Base-by-base conservation (phyloP, 176 grass and related monocot genomes). In the Pontederia paniculata region DNA sequence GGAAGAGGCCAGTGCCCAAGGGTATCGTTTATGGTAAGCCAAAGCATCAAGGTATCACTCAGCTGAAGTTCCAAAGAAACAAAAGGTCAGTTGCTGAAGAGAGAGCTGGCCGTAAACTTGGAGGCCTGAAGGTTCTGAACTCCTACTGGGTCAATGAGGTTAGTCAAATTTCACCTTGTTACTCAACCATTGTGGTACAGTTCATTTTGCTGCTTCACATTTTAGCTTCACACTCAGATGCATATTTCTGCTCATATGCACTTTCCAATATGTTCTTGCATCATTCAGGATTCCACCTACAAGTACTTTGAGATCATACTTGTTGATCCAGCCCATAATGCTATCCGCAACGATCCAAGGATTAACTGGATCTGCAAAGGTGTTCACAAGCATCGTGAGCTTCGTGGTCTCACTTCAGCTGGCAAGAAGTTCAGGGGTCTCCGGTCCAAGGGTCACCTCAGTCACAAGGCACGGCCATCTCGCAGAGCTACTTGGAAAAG, bases 311-410 rank as follows among this genome's bases (percentile, higher is more conserved):
- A 55, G 52, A 18, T 23, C 9, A 23, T 55, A 18, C 52, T 23
- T 55, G 10, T 23, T 4, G 52, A 55, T 25, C 16, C 52, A 4
- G 17, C 52, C 17, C 52, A 55, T 21, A 55, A 22, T 25, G 52
- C 52, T 10, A 55, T 55, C 1, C 19, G 52, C 19, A 55, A 55
- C 9, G 52, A 55, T 21, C 52, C 52, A 4, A 55, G 52, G 10
- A 55, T 55, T 21, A 55, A 55, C 52, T 55, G 52, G 52, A 55
- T 55, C 19, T 23, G 52, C 52, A 55, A 55, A 18, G 52, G 52
- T 22, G 52, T 25, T 1, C 52, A 55, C 18, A 55, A 55, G 52
- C 52, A 23, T 21, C 52, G 52, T 55, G 52, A 55, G 52, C 52
- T 55, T 23, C 52, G 52, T 0, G 52, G 52, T 11, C 52, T 55